These are phyloP conservation scores for Pachysandra terminalis DNA, from an alignment of 164 flowering plant genomes.

Conservation along the genomic window DNA sequence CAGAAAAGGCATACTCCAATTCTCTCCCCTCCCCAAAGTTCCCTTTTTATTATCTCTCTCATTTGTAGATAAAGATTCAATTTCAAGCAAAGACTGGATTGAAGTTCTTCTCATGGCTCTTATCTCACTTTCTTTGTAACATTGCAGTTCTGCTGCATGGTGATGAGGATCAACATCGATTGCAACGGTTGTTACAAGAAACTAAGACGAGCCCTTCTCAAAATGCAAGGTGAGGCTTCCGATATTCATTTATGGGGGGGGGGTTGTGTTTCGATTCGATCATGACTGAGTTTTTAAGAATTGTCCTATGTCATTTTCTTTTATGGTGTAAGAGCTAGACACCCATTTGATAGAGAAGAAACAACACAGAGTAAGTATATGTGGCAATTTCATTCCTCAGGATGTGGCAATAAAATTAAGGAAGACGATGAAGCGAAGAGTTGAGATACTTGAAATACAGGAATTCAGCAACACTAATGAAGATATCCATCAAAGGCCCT, in stretches of 20 bases:
- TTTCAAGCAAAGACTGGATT: background rate
- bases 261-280: no score
- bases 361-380: conserved; percentile 44
- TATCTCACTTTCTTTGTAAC: background rate
- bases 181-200: conserved; percentile 73
- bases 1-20: conserved; percentile 36
- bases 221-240: conserved; percentile 55
- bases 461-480: conserved; percentile 20
- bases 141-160: conserved; percentile 56
- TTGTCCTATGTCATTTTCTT: background rate
- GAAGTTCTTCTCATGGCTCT: background rate
- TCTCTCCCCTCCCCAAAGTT: no score
- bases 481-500: background rate
- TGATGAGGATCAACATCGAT: conserved; percentile 63
- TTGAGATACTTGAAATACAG: conserved; percentile 69
- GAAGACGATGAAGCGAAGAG: conserved; percentile 74
- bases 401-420: conserved; percentile 71
- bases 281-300: no score
- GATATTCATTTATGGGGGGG: background rate
- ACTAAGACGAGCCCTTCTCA: conserved; percentile 56
- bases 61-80: no score
- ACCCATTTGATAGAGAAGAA: conserved; percentile 68
- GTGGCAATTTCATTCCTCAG: conserved; percentile 58
- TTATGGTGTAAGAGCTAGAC: conserved; percentile 50
- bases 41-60: no score